Conservation (phyloP, 2,329 filamentous ascomycete species). For the Huntiella abstrusa region DNA sequence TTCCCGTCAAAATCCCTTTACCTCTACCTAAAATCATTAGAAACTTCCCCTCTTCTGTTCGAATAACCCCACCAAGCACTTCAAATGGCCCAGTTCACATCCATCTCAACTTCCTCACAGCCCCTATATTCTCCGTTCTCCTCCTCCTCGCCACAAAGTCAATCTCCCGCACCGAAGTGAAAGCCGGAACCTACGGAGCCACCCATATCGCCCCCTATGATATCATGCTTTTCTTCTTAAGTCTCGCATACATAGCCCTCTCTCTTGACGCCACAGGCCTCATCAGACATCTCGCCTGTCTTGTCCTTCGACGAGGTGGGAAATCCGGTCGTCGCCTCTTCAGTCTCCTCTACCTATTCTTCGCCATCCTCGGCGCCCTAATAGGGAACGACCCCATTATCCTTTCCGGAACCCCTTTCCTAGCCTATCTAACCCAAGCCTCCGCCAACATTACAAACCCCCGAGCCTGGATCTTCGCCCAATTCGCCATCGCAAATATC, state of each 20-base stretch:
- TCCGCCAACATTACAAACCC: constrained; percentile 55
- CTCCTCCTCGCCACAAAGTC: constrained; percentile 51
- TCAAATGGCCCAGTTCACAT: constrained; percentile 24
- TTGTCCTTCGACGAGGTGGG: constrained; percentile 46
- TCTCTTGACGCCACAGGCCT: constrained; percentile 59
- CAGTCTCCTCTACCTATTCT: constrained; percentile 56
- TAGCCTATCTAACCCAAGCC: constrained; percentile 60
- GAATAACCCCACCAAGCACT: constrained; percentile 29
- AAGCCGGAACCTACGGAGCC: constrained; percentile 47
- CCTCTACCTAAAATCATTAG: constrained; percentile 34
- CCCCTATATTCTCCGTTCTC: constrained; percentile 50
- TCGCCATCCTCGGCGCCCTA: constrained; percentile 46
- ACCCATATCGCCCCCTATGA: constrained; percentile 50
- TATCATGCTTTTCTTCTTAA: constrained; percentile 59
- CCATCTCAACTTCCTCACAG: constrained; percentile 42
- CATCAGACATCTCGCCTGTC: constrained; percentile 50
- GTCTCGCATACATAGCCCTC: constrained; percentile 57
- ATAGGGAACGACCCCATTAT: constrained; percentile 64
- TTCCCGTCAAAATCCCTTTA: constrained; percentile 47
- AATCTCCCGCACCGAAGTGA: constrained; percentile 47
- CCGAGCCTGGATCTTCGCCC: constrained; percentile 52
- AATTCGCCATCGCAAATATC: constrained; percentile 56
- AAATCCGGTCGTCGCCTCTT: constrained; percentile 48
- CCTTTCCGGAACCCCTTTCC: constrained; percentile 52
- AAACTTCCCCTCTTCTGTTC: constrained; percentile 18